Conservation (phyloP, 2,329 filamentous ascomycete genomes). For the Botryotinia calthae region DNA sequence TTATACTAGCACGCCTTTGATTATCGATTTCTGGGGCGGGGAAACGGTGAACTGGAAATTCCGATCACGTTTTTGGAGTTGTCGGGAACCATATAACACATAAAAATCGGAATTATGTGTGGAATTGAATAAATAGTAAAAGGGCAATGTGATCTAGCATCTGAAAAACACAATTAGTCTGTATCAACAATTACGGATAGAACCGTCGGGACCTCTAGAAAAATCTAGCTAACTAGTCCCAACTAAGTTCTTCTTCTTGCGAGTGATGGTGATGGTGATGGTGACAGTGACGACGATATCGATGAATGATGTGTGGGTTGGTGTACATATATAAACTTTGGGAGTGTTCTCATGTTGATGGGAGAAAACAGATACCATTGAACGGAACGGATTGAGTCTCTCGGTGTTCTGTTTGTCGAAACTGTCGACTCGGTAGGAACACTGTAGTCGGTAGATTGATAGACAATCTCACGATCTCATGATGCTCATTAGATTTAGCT, state of each 20-base stretch:
- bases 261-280: background rate
- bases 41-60: background rate
- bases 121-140: background rate
- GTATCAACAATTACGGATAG: background rate
- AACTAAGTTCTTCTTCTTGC: background rate
- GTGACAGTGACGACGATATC: background rate
- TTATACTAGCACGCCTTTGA: background rate
- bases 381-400: background rate
- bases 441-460: background rate
- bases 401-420: background rate
- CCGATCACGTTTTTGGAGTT: background rate
- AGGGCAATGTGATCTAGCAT: background rate
- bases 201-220: background rate
- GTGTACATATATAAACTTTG: background rate
- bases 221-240: background rate
- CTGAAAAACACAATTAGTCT: background rate
- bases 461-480: background rate
- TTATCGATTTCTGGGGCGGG: background rate
- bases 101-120: background rate
- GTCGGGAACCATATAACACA: background rate
- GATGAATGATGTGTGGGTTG: background rate
- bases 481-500: background rate
- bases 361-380: background rate
- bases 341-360: background rate
- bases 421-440: background rate